Percentiles rank a stretch among this genome's conserved stretches.
Evolutionary conservation across 202 grass and related monocot genomes (phyloP).

Genomic region (Miscanthus sacchariflorus): DNA sequence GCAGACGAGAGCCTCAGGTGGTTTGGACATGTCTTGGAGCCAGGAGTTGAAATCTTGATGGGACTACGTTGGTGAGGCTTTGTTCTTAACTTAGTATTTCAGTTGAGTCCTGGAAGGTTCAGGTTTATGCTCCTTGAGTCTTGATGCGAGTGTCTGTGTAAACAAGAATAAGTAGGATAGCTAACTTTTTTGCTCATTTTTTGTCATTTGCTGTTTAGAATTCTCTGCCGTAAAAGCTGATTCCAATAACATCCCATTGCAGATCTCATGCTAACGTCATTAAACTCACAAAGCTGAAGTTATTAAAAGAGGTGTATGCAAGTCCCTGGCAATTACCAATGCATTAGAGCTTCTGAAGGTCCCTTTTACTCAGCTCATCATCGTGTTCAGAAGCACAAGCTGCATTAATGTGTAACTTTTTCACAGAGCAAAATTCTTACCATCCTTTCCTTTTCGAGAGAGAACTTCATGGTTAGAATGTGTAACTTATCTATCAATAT

Average conservation of each 20-base stretch:
- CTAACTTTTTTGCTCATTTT: background rate
- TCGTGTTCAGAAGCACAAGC: conserved; percentile 66
- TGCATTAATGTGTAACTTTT: conserved; percentile 45
- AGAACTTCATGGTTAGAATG: conserved; percentile 76
- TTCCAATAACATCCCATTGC: background rate
- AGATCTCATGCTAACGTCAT: conserved; percentile 49
- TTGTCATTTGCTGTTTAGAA: background rate
- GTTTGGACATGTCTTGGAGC: conserved; percentile 68
- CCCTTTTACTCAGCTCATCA: conserved; percentile 70
- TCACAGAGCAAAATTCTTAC: conserved; percentile 72
- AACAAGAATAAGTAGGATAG: conserved; percentile 20
- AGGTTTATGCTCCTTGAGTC: background rate
- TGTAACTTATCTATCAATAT: conserved; percentile 23
- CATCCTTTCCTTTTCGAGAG: conserved; percentile 75
- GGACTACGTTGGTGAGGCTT: conserved; percentile 23
- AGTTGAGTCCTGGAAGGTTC: background rate
- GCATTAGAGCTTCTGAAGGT: conserved; percentile 80
- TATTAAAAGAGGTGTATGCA: conserved; percentile 56
- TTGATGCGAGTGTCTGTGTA: background rate
- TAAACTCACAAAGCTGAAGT: conserved; percentile 59
- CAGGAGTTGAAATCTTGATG: conserved; percentile 42
- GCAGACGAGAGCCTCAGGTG: conserved; percentile 27
- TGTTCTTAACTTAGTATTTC: conserved; percentile 10
- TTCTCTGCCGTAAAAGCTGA: background rate
- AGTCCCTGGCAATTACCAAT: conserved; percentile 78